phyloP scores from a whole-genome alignment of 1,284 basidiomycete species.

The Kalmanozyma brasiliensis region DNA sequence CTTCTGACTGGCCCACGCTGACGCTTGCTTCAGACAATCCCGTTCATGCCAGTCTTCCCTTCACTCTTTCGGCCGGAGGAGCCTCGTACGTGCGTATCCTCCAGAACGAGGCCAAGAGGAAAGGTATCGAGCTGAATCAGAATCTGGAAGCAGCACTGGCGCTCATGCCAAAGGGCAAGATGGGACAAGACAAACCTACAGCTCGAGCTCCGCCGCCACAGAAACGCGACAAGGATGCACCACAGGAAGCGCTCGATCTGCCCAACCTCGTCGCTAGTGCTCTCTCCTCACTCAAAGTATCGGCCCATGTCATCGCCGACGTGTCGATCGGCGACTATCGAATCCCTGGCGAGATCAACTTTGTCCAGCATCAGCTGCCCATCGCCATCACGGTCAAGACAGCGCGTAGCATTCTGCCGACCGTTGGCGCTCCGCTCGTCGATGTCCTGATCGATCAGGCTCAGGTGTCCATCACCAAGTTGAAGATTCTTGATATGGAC shows the following conservation, averaged over 20 bases:
- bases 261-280: constrained; percentile 43
- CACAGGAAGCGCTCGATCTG: constrained; percentile 29
- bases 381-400: constrained; percentile 57
- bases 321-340: constrained; percentile 49
- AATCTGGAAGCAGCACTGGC: constrained; percentile 45
- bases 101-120: constrained; percentile 32
- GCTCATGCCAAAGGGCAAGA: constrained; percentile 27
- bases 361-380: constrained; percentile 53
- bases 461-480: constrained; percentile 34
- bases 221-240: neutral
- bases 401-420: constrained; percentile 47
- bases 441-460: constrained; percentile 52
- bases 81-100: constrained; percentile 52
- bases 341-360: constrained; percentile 49
- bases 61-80: constrained; percentile 51
- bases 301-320: constrained; percentile 42
- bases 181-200: constrained; percentile 3
- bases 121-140: constrained; percentile 51
- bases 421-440: constrained; percentile 52
- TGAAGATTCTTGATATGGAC: constrained; percentile 52
- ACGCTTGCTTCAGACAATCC: constrained; percentile 31
- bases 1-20: constrained; percentile 42
- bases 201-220: constrained; percentile 1
- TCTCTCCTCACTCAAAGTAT: constrained; percentile 47
- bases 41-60: constrained; percentile 47